Base-by-base conservation (phyloP, 2,329 filamentous ascomycete species). In the Colletotrichum orchidophilum region DNA sequence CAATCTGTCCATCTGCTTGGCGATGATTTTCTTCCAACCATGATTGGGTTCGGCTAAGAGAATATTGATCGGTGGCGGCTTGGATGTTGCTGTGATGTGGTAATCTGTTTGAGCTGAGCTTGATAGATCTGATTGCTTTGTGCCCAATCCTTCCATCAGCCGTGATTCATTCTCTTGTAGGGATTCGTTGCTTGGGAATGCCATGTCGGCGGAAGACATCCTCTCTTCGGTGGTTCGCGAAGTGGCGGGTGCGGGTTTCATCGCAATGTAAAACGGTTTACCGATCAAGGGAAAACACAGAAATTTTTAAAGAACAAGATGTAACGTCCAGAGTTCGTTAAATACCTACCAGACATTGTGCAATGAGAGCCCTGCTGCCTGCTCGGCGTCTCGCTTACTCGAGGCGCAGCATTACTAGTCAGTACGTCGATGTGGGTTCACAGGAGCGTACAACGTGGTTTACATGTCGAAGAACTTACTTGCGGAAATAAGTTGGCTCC, bases 1-100 rank as follows among this genome's bases (percentile, higher is more conserved):
- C 1, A 81, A 76, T 61, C 79, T 81, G 49, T 76, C 26, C 5
- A 61, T 15, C 12, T 49, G 26, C 35, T 21, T 46, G n/a, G 18
- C 15, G 4, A 61, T 29, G 5, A 26, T 1, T 8, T 2, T 46
- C 24, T 5, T 21, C 24, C 11, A 12, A 12, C 11, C 11, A 9
- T 50, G 39, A 33, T 50, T 21, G 39, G 49, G 15, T 6, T 60
- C 13, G 26, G 35, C 57, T 12, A 60, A 6, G 9, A 60, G 35
- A 15, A 60, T n/a, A n/a, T 60, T 60, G 35, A 57, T 46, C 21
- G 18, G 21, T 18, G 39, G 18, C 39, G 18, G n/a, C n/a, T n/a
- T 46, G 39, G 3, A 5, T 21, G 39, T 46, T 46, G 39, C 39
- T 46, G 18, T 21, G 18, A 21, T 46, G 39, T 15, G 39, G 39